Conservation (phyloP, 73 alveolate genomes). For the Paramecium primaurelia region DNA sequence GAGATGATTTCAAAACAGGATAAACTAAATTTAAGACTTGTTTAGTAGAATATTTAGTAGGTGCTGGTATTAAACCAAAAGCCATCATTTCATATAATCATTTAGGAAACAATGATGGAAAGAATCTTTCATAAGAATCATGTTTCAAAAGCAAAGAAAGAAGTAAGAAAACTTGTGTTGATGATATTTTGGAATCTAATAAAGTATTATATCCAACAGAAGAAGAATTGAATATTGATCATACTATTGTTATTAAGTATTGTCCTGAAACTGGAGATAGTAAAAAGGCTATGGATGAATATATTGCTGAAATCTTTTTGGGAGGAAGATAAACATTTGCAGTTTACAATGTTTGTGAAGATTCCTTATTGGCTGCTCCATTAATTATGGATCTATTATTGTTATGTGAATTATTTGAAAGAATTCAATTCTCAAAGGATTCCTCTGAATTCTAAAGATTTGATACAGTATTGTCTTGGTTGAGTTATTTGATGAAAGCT, state of each 20-base stretch:
- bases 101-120: constrained; percentile 96
- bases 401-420: constrained; percentile 84
- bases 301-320: constrained; percentile 86
- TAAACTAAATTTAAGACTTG: constrained; percentile 89
- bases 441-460: constrained; percentile 49
- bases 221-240: constrained; percentile 87
- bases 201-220: constrained; percentile 79
- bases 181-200: constrained; percentile 88
- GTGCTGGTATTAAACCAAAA: constrained; percentile 76
- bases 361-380: constrained; percentile 94
- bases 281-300: constrained; percentile 97
- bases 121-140: constrained; percentile 86
- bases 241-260: constrained; percentile 91
- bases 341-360: constrained; percentile 94
- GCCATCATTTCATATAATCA: constrained; percentile 89
- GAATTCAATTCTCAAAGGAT: constrained; percentile 68
- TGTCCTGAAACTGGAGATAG: constrained; percentile 95
- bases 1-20: constrained; percentile 93
- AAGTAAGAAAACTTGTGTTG: constrained; percentile 89
- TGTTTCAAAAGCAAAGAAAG: constrained; percentile 90
- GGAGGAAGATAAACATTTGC: constrained; percentile 92
- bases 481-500: constrained; percentile 54
- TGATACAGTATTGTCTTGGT: constrained; percentile 45
- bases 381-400: constrained; percentile 87
- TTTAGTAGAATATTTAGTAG: constrained; percentile 83